phyloP scores from a whole-genome alignment of 2,329 filamentous ascomycete species.

The Cercospora zeina region DNA sequence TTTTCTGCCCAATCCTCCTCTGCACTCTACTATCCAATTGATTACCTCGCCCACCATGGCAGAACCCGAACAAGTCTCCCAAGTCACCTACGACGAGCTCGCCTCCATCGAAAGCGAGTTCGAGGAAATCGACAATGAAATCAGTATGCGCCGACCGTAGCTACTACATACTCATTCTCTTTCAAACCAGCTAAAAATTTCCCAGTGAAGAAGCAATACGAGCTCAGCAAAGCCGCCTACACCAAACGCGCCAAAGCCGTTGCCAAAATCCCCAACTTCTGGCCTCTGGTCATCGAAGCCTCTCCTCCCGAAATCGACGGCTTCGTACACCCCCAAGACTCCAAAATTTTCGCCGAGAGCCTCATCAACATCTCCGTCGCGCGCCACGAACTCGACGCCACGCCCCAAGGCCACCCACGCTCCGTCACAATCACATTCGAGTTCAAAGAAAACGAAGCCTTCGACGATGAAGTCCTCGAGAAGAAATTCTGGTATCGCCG shows the following conservation, averaged over 20 bases:
- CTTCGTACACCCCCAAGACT: slow-evolving; percentile 80
- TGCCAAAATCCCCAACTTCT: slow-evolving; percentile 79
- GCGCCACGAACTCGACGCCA: slow-evolving; percentile 71
- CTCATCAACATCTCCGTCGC: slow-evolving; percentile 71
- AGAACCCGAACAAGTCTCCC: slow-evolving; percentile 24
- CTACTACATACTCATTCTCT: neutral
- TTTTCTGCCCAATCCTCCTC: neutral
- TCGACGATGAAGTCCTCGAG: slow-evolving; percentile 73
- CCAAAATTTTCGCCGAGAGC: slow-evolving; percentile 66
- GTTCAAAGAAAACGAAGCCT: slow-evolving; percentile 79
- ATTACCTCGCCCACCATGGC: slow-evolving; percentile 20
- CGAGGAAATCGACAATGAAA: slow-evolving; percentile 76
- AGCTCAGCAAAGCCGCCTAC: slow-evolving; percentile 70
- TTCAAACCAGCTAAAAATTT: neutral
- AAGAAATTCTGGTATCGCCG: slow-evolving; percentile 90
- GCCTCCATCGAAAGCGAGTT: slow-evolving; percentile 80
- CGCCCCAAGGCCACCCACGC: slow-evolving; percentile 68
- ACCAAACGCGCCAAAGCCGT: slow-evolving; percentile 71
- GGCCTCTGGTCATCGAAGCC: slow-evolving; percentile 89
- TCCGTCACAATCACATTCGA: slow-evolving; percentile 75
- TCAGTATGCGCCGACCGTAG: slow-evolving; percentile 60
- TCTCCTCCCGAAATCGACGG: slow-evolving; percentile 82
- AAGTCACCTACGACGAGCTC: slow-evolving; percentile 72
- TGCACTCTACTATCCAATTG: neutral
- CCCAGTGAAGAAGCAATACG: slow-evolving; percentile 55